phyloP scores from a whole-genome alignment of 176 grass and related monocot species.

The Themeda triandra region DNA sequence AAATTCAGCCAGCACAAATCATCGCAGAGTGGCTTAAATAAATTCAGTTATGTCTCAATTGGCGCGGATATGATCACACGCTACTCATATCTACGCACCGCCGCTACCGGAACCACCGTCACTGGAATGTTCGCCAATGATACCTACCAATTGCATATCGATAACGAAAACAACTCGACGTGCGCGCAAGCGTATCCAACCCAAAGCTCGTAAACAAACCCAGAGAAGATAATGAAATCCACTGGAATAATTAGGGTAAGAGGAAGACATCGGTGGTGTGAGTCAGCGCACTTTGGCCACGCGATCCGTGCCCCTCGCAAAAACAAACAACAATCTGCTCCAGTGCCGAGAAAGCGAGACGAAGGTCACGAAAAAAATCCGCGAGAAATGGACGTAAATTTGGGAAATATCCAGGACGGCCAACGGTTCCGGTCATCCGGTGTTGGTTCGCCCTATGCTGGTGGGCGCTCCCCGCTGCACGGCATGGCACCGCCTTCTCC shows the following conservation, averaged over 20 bases:
- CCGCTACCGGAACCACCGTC: background rate
- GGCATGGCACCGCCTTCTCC: background rate
- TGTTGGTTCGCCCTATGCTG: background rate
- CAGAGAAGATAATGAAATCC: too few relatives aligned
- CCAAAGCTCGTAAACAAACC: background rate
- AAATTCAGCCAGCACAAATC: background rate
- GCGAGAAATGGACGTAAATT: background rate
- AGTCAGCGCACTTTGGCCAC: constrained; percentile 28
- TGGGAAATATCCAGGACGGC: constrained; percentile 12
- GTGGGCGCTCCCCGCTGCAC: constrained; percentile 16
- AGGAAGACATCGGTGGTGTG: background rate
- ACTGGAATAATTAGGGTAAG: background rate
- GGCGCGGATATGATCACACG: background rate
- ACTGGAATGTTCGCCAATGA: constrained; percentile 8
- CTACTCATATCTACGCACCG: background rate
- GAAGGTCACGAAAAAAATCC: constrained; percentile 19
- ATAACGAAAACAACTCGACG: background rate
- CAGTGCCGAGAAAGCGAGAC: constrained; percentile 25
- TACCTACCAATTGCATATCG: background rate
- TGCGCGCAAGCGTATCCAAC: background rate
- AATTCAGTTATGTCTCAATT: background rate
- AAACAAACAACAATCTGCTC: background rate
- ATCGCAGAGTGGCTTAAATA: background rate
- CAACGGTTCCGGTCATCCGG: background rate
- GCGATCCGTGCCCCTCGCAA: constrained; percentile 9